Evolutionary conservation across 768 basidiomycete genomes (phyloP), one percentile per base, ranked within the genome.

Genomic region (Trametes sanguinea): DNA sequence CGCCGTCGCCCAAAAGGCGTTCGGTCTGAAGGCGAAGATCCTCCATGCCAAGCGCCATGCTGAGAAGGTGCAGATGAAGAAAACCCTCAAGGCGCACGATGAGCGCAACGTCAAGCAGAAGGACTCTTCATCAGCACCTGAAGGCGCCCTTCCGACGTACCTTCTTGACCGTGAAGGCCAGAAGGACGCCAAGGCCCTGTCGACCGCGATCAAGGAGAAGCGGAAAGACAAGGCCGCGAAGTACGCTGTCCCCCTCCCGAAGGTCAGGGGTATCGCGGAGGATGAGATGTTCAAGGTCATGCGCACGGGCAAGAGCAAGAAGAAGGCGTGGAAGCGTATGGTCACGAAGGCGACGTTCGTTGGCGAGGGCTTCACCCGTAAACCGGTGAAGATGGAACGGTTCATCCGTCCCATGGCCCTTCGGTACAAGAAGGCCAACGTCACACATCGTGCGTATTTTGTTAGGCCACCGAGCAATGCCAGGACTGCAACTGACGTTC

Each of bases 241-340:
- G 76, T 99, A 93, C 77, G 87, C 95, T 16, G 97, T 99, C 2
- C 97, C 97, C 4, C 73, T 99, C 63, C 97, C 97, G 51, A 96
- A 94, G 77, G 97, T 99, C 54, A 81, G 96, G 61, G 97, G 97
- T 17, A 98, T 99, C 68, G 95, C 96, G 14, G 97, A 99, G 75
- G 97, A 98, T 70, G 97, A 99, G 81, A 97, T 95, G 91, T 99
- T 99, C 83, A 98, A 95, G 81, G 97, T 99, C 33, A 80, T 99
- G 82, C 93, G 94, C 81, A 95, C 96, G 1, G 97, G 97, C 57
- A 98, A 98, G 80, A 90, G 84, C 72, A 97, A 94, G 78, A 87
- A 85, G 71, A 99, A 98, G 77, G 84, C 91, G 16, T 99, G 97
- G 97, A 99, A 99, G 79, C 86, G 95, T 67, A 98, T 98, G 95